Evolutionary conservation across 352 stramenopile genomes (phyloP).

Genomic region (Phytophthora ohioensis): DNA sequence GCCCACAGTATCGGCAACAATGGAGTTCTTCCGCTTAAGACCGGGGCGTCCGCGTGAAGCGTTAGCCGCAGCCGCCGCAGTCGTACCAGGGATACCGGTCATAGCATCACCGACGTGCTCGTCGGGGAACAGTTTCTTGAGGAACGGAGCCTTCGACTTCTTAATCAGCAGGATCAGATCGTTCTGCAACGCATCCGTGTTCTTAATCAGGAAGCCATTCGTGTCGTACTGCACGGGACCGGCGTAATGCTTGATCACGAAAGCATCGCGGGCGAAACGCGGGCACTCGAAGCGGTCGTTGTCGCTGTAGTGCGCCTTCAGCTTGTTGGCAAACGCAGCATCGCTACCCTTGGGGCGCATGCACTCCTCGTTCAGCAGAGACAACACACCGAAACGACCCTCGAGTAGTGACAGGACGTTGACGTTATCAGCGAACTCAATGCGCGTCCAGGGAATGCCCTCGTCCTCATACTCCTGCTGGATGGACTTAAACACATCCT

Average conservation of each 20-base stretch:
- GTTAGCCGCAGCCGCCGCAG: constrained; percentile 24
- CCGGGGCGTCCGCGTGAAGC: constrained; percentile 36
- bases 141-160: constrained; percentile 72
- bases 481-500: constrained; percentile 95
- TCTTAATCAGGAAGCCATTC: constrained; percentile 96
- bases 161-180: constrained; percentile 89
- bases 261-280: constrained; percentile 86
- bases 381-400: constrained; percentile 88
- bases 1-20: constrained; percentile 82
- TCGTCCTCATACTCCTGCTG: constrained; percentile 97
- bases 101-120: constrained; percentile 66
- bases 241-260: constrained; percentile 97
- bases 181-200: constrained; percentile 96
- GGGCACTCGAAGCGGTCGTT: constrained; percentile 90
- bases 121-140: constrained; percentile 83
- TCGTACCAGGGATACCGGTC: constrained; percentile 46
- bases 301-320: constrained; percentile 89
- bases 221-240: constrained; percentile 96
- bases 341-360: constrained; percentile 91
- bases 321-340: constrained; percentile 86
- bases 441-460: constrained; percentile 92
- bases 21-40: constrained; percentile 84
- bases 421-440: constrained; percentile 93
- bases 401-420: constrained; percentile 93
- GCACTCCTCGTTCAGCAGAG: constrained; percentile 95